A percentile compares a stretch with the other conserved stretches of the same genome.
Evolutionary conservation across 2,329 filamentous ascomycete species (phyloP).

Genomic region (Colletotrichum tabaci): DNA sequence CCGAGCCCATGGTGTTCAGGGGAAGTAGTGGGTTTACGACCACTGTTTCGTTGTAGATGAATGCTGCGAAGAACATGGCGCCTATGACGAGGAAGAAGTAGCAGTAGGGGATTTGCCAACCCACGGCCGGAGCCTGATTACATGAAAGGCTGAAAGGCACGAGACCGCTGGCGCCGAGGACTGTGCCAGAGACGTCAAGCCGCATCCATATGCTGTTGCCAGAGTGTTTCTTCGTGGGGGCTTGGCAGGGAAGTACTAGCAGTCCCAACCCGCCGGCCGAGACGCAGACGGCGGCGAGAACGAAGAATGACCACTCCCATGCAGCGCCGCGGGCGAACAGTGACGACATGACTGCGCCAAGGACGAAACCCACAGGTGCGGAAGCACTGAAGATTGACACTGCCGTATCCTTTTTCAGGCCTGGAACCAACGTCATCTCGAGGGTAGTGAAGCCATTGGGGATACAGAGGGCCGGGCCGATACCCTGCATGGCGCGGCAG

Average conservation of each 20-base stretch:
- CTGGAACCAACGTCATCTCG: slow-evolving; percentile 63
- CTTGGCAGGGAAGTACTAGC: slow-evolving; percentile 32
- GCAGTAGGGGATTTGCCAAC: slow-evolving; percentile 60
- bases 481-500: slow-evolving; percentile 65
- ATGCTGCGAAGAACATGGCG: slow-evolving; percentile 47
- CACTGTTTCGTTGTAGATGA: slow-evolving; percentile 53
- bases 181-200: slow-evolving; percentile 53
- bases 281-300: slow-evolving; percentile 16
- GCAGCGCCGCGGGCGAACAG: slow-evolving; percentile 45
- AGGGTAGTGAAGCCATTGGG: slow-evolving; percentile 72
- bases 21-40: slow-evolving; percentile 70
- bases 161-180: slow-evolving; percentile 56
- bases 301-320: slow-evolving; percentile 29
- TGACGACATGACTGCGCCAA: slow-evolving; percentile 49
- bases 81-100: slow-evolving; percentile 57
- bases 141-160: slow-evolving; percentile 66
- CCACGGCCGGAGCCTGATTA: slow-evolving; percentile 62
- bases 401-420: slow-evolving; percentile 53
- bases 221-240: not conserved
- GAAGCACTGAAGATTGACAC: slow-evolving; percentile 54
- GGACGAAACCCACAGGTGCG: slow-evolving; percentile 51
- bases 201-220: slow-evolving; percentile 48
- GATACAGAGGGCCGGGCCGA: slow-evolving; percentile 68
- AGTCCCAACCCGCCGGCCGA: slow-evolving; percentile 35
- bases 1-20: slow-evolving; percentile 62